A percentile compares a stretch with the other conserved stretches of the same genome.
phyloP scores from a whole-genome alignment of 2,329 filamentous ascomycete species.

The Cyphellophora europaea region DNA sequence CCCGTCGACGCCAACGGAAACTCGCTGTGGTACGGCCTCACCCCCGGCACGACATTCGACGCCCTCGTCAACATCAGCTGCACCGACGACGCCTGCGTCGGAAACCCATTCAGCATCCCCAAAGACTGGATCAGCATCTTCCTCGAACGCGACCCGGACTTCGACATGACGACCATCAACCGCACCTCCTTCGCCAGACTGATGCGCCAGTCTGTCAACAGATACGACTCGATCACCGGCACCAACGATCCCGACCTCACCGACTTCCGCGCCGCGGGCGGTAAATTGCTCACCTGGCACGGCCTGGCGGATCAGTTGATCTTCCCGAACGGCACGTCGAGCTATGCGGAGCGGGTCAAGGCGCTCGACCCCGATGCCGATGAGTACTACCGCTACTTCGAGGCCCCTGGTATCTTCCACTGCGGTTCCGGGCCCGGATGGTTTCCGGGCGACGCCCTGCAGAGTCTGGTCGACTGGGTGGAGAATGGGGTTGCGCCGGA shows the following conservation, averaged over 20 bases:
- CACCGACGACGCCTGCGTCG: neutral
- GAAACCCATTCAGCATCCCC: constrained; percentile 7
- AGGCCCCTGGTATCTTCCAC: constrained; percentile 9
- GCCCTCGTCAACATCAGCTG: neutral
- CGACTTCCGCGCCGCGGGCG: constrained; percentile 26
- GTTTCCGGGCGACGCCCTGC: constrained; percentile 16
- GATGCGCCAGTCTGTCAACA: constrained; percentile 20
- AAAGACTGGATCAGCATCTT: constrained; percentile 24
- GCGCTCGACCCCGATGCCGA: neutral
- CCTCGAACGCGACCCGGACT: constrained; percentile 25
- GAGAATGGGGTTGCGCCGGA: constrained; percentile 28
- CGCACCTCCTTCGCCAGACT: constrained; percentile 2
- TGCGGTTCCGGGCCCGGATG: constrained; percentile 8
- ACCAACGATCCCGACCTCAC: constrained; percentile 30
- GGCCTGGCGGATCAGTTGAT: constrained; percentile 31
- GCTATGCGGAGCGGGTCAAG: constrained; percentile 25
- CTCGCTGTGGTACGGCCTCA: constrained; percentile 25
- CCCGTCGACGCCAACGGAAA: constrained; percentile 18
- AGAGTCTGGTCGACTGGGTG: constrained; percentile 27
- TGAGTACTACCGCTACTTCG: constrained; percentile 10
- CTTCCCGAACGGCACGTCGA: constrained; percentile 23
- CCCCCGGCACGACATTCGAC: constrained; percentile 14
- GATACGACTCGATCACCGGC: constrained; percentile 22
- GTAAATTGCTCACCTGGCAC: constrained; percentile 36
- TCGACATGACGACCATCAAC: constrained; percentile 24